Conservation (phyloP, 2,329 filamentous ascomycete genomes). For the Chaetoscypha palmicola region DNA sequence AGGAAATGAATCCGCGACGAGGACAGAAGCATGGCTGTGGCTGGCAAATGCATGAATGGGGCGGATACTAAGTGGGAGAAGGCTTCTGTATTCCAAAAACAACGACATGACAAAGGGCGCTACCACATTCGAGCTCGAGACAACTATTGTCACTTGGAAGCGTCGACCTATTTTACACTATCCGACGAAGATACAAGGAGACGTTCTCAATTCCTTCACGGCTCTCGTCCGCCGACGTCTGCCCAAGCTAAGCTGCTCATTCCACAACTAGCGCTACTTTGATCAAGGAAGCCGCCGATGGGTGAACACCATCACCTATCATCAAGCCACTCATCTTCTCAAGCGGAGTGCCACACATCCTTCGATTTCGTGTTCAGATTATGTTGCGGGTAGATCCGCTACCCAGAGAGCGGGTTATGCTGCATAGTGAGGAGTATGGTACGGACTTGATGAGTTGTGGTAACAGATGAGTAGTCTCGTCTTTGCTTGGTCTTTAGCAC, state of each 20-base stretch:
- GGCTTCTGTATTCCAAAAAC: not conserved
- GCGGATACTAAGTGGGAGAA: not conserved
- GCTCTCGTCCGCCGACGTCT: no score
- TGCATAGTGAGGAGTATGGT: not conserved
- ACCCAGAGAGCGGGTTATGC: not conserved
- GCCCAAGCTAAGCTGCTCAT: no score
- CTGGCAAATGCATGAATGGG: constrained; percentile 2
- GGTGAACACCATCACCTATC: no score
- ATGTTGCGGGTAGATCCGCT: not conserved
- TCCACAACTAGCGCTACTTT: no score
- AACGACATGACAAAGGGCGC: not conserved
- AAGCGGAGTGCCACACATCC: no score
- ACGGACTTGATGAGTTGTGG: not conserved
- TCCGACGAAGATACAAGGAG: no score
- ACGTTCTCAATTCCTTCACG: no score
- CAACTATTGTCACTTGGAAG: not conserved
- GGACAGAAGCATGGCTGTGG: constrained; percentile 3
- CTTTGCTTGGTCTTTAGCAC: not conserved
- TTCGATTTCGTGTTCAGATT: no score
- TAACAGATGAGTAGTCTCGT: not conserved
- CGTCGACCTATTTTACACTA: no score
- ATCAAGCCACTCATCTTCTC: no score
- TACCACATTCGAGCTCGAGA: not conserved
- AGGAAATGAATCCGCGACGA: constrained; percentile 12
- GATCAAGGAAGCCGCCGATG: no score